phyloP scores from a whole-genome alignment of 2,329 filamentous ascomycete species.

The Neopestalotiopsis clavispora region DNA sequence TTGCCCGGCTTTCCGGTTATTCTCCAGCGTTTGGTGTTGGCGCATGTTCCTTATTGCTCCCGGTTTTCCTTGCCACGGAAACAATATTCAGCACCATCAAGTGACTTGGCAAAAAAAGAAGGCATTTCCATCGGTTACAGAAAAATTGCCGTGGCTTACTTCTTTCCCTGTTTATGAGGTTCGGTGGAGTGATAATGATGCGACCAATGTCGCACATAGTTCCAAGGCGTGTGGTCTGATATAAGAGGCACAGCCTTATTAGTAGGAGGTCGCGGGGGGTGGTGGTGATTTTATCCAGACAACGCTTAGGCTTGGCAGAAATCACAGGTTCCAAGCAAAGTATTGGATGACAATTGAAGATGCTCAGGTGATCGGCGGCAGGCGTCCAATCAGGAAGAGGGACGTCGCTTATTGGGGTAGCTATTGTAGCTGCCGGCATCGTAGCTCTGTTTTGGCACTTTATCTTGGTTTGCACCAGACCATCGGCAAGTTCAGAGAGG shows the following conservation, averaged over 20 bases:
- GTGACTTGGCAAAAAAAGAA: neutral
- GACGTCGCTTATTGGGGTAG: neutral
- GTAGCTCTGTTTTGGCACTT: neutral
- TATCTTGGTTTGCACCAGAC: neutral
- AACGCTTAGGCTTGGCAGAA: slow-evolving; percentile 1
- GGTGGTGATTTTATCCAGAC: neutral
- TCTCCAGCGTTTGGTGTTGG: neutral
- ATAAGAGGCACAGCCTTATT: neutral
- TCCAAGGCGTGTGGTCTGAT: neutral
- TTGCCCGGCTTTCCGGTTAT: neutral
- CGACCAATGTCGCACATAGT: neutral
- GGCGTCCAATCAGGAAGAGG: slow-evolving; percentile 5
- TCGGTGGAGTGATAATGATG: neutral
- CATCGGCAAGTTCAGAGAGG: neutral
- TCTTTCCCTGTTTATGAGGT: neutral
- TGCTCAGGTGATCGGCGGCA: slow-evolving; percentile 11
- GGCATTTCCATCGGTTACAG: neutral
- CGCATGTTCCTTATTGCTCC: neutral
- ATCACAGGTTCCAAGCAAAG: slow-evolving; percentile 15
- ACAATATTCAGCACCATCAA: neutral
- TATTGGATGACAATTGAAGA: neutral
- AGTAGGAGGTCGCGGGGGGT: neutral
- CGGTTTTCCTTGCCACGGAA: neutral
- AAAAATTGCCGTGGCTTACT: neutral
- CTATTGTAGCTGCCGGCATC: neutral